Percentiles rank a stretch among this genome's conserved stretches.
These are phyloP conservation scores for Chlorella variabilis DNA, from an alignment of 163 green algal genomes.

Conservation along the genomic window DNA sequence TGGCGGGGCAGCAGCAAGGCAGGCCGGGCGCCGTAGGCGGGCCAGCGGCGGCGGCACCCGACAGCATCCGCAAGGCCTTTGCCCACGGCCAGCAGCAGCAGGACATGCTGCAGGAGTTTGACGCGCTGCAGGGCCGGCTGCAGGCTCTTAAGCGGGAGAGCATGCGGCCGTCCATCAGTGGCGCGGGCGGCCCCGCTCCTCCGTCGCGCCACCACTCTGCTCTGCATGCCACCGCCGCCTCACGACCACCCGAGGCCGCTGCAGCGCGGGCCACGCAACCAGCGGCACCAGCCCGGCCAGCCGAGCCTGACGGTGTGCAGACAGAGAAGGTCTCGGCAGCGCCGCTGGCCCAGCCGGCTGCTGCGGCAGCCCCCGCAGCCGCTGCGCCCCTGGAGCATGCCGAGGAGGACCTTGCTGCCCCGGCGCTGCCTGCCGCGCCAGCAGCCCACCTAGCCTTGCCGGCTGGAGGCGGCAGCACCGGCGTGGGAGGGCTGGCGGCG, in stretches of 20 bases:
- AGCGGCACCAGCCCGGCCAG: neutral
- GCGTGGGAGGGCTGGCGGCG: constrained; percentile 34
- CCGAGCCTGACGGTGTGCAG: neutral
- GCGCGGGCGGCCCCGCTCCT: neutral
- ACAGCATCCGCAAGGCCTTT: constrained; percentile 25
- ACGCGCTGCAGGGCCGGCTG: constrained; percentile 48
- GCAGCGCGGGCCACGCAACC: constrained; percentile 13
- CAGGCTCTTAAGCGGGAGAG: constrained; percentile 54
- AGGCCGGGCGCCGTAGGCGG: neutral
- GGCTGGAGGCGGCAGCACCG: neutral
- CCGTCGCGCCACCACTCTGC: neutral
- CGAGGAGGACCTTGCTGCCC: no score
- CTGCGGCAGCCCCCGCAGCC: neutral
- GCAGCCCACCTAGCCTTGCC: neutral
- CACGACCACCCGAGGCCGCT: neutral
- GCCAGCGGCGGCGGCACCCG: neutral
- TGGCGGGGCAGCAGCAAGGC: neutral
- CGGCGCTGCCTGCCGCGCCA: neutral
- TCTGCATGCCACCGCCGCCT: neutral
- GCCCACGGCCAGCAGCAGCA: constrained; percentile 7
- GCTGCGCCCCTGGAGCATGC: neutral
- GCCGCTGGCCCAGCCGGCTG: neutral
- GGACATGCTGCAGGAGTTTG: constrained; percentile 53
- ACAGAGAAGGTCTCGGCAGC: neutral
- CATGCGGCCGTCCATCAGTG: constrained; percentile 37